Evolutionary conservation across 2,329 filamentous ascomycete genomes (phyloP), one percentile per base, ranked within the genome.

Genomic region (Talaromyces sp.): DNA sequence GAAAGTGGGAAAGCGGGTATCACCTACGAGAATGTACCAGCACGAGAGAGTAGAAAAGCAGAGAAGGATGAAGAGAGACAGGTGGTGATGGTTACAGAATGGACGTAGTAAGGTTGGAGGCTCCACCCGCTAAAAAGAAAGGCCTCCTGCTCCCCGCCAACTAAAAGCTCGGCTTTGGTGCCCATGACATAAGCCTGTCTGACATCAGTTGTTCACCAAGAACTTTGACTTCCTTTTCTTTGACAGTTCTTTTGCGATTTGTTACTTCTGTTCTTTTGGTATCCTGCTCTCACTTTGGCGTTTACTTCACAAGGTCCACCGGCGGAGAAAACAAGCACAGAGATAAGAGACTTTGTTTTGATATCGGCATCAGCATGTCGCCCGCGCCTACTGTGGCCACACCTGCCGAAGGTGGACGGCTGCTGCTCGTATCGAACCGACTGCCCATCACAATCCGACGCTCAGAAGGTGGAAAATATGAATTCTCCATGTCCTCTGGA

Each of bases 391-490:
- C 65, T 14, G 62, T 50, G 19, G 54, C 63, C 27, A 33, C 67
- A 41, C 61, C 67, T 13, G 22, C 65, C 47, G 71, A 71, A 52
- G 70, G 72, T 52, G 70, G 72, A 31, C 73, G 86, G 63, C 85
- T 97, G 59, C 85, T 96, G 60, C 88, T 97, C 49, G 88, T 96
- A 70, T 97, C 93, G 37, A 97, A 97, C 78, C 91, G 93, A 62
- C 85, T 97, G 43, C 93, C 93, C 65, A 94, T 97, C 77, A 97
- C 93, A 69, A 95, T 97, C 81, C 96, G 96, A 82, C 89, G 91
- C 69, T 89, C 89, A 62, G 91, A 93, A 59, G 90, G 95, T 81
- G 92, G 91, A 72, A 89, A 89, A 75, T 97, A 96, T 82, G 86
- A 88, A 72, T 96, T 95, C 79, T 91, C 90, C 76, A 96, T 96